Evolutionary conservation across 2,329 filamentous ascomycete species (phyloP).

Genomic region (Zymoseptoria ardabiliae): DNA sequence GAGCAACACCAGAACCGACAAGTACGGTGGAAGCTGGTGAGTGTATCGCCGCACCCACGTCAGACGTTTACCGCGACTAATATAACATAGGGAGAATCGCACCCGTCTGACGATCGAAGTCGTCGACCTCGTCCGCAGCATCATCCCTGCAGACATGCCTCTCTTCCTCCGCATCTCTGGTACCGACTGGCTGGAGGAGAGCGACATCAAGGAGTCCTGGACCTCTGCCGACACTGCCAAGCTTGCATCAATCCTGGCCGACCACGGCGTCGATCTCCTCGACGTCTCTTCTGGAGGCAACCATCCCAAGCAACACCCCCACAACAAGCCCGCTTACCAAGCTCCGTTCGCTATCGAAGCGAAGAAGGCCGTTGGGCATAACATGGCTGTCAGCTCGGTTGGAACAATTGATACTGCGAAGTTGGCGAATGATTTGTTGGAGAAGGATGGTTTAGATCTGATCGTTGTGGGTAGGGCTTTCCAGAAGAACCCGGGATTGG

Average conservation of each 20-base stretch:
- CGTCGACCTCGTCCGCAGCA: slow-evolving; percentile 53
- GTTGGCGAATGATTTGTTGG: slow-evolving; percentile 56
- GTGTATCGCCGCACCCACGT: neutral
- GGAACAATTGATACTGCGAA: slow-evolving; percentile 64
- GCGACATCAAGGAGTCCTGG: slow-evolving; percentile 55
- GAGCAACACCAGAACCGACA: slow-evolving; percentile 61
- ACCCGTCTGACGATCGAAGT: slow-evolving; percentile 61
- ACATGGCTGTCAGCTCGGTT: slow-evolving; percentile 64
- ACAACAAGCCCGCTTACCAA: slow-evolving; percentile 62
- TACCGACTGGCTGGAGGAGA: slow-evolving; percentile 64
- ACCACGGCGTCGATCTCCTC: slow-evolving; percentile 69
- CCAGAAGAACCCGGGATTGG: slow-evolving; percentile 72
- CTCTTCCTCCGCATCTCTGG: slow-evolving; percentile 67
- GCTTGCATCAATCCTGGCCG: slow-evolving; percentile 61
- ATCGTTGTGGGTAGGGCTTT: slow-evolving; percentile 69
- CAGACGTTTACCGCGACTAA: neutral
- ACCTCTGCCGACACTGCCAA: slow-evolving; percentile 55
- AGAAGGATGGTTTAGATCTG: slow-evolving; percentile 53
- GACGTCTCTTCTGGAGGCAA: slow-evolving; percentile 76
- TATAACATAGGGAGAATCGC: slow-evolving; percentile 54
- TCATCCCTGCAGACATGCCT: slow-evolving; percentile 61
- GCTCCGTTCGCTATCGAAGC: slow-evolving; percentile 63
- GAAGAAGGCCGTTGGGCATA: slow-evolving; percentile 65
- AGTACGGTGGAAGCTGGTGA: slow-evolving; percentile 56
- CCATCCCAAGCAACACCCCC: slow-evolving; percentile 49